Evolutionary conservation across 345 rosid genomes (phyloP).

Genomic region (Alliaria petiolata): DNA sequence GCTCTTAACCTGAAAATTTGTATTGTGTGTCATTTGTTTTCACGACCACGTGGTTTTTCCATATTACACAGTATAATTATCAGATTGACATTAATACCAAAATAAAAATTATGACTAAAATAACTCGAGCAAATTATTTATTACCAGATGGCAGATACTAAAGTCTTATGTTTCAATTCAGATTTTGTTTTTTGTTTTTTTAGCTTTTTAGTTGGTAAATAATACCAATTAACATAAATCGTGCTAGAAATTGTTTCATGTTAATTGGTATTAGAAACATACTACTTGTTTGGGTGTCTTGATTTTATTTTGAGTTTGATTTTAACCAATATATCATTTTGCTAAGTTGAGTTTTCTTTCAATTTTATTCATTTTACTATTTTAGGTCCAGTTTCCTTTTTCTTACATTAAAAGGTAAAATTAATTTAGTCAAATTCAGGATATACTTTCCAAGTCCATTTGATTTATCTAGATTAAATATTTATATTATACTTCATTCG

Average conservation of each 20-base stretch:
- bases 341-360: no score
- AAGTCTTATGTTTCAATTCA: background rate
- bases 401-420: background rate
- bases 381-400: background rate
- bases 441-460: background rate
- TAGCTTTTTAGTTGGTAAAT: background rate
- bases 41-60: conserved; percentile 20
- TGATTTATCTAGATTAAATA: background rate
- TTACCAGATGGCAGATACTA: background rate
- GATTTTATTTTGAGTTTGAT: background rate
- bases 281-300: background rate
- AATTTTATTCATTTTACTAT: no score
- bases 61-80: background rate
- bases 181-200: background rate
- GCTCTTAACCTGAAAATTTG: background rate
- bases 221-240: background rate
- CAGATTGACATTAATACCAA: background rate
- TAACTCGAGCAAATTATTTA: background rate
- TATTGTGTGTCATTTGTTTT: conserved; percentile 4
- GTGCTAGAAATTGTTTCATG: no score
- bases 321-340: background rate
- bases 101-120: background rate
- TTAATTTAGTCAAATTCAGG: background rate
- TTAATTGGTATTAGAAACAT: no score
- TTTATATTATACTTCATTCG: background rate